These are phyloP conservation scores for Colletotrichum tanaceti DNA, from an alignment of 2,329 filamentous ascomycete species.

Conservation along the genomic window DNA sequence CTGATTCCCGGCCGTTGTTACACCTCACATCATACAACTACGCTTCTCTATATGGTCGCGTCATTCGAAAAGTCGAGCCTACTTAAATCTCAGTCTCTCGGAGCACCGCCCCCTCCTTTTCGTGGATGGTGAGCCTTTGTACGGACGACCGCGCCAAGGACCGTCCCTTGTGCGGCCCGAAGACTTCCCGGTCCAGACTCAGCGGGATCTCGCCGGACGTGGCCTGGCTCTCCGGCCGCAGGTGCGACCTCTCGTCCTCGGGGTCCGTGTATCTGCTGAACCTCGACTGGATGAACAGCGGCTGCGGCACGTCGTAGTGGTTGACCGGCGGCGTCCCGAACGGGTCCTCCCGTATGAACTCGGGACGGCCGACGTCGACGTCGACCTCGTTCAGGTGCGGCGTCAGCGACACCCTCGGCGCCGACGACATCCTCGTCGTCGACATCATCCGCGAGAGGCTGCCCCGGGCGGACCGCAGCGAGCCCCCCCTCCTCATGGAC, in stretches of 20 bases:
- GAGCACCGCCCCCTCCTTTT: slow-evolving; percentile 17
- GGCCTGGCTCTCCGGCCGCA: slow-evolving; percentile 30
- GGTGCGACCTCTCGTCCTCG: slow-evolving; percentile 5
- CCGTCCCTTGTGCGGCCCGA: slow-evolving; percentile 12
- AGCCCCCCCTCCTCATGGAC: slow-evolving; percentile 33
- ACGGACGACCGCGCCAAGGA: slow-evolving; percentile 13
- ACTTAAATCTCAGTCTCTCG: no score
- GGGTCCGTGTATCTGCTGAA: slow-evolving; percentile 35
- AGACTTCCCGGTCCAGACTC: slow-evolving; percentile 26
- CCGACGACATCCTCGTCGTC: no score
- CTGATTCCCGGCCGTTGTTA: no score
- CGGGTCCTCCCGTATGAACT: slow-evolving; percentile 11
- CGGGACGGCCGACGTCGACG: slow-evolving; percentile 17
- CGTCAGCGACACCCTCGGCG: slow-evolving; percentile 2
- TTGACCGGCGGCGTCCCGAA: slow-evolving; percentile 11
- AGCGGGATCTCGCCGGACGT: slow-evolving; percentile 35
- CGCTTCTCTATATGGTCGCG: not conserved
- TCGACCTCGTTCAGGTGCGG: slow-evolving; percentile 26
- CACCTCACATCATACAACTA: no score
- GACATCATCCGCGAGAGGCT: slow-evolving; percentile 29
- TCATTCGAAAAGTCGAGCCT: no score
- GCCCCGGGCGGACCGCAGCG: slow-evolving; percentile 22
- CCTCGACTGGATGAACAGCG: slow-evolving; percentile 30
- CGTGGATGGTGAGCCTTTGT: slow-evolving; percentile 26
- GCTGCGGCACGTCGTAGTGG: slow-evolving; percentile 28